A percentile compares a stretch with the other conserved stretches of the same genome.
Evolutionary conservation across 1,139 yeast genomes (phyloP).

Genomic region (Fermentozyma sake): DNA sequence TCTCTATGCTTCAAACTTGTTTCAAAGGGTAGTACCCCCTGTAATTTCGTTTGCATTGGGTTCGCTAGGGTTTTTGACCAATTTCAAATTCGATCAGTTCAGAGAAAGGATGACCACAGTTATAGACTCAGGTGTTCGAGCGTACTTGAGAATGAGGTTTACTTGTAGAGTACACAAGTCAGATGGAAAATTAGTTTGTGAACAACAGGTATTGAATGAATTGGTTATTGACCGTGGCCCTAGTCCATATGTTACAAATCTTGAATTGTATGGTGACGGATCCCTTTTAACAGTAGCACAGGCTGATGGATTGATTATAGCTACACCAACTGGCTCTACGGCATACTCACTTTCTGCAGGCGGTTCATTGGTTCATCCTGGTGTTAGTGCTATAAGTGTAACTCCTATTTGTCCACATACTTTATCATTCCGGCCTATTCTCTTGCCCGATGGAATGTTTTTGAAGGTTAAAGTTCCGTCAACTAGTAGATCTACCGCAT

Average conservation of each 20-base stretch:
- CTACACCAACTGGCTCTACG: conserved; percentile 91
- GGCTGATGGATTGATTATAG: conserved; percentile 84
- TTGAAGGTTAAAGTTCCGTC: conserved; percentile 70
- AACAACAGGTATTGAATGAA: conserved; percentile 80
- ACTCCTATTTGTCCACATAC: conserved; percentile 95
- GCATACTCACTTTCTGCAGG: conserved; percentile 91
- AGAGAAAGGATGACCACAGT: conserved; percentile 52
- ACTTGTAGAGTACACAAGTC: conserved; percentile 61
- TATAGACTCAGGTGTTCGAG: conserved; percentile 65
- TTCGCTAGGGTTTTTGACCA: conserved; percentile 76
- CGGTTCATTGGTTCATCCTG: conserved; percentile 86
- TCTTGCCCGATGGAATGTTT: conserved; percentile 82
- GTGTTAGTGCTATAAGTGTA: conserved; percentile 81
- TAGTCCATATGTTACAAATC: conserved; percentile 77
- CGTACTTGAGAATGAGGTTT: conserved; percentile 77
- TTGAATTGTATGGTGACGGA: conserved; percentile 81
- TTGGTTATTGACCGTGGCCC: conserved; percentile 86
- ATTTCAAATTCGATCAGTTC: conserved; percentile 69
- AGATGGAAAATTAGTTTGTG: conserved; percentile 57
- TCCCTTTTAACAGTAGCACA: conserved; percentile 78
- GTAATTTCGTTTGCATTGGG: conserved; percentile 81
- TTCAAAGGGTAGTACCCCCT: conserved; percentile 82
- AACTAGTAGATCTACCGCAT: conserved; percentile 70
- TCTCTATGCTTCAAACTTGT: conserved; percentile 69
- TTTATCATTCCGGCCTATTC: conserved; percentile 78